Percentiles rank a stretch among this genome's conserved stretches.
These are phyloP conservation scores for Leishmania martiniquensis DNA, from an alignment of 208 protist genomes.

Conservation along the genomic window DNA sequence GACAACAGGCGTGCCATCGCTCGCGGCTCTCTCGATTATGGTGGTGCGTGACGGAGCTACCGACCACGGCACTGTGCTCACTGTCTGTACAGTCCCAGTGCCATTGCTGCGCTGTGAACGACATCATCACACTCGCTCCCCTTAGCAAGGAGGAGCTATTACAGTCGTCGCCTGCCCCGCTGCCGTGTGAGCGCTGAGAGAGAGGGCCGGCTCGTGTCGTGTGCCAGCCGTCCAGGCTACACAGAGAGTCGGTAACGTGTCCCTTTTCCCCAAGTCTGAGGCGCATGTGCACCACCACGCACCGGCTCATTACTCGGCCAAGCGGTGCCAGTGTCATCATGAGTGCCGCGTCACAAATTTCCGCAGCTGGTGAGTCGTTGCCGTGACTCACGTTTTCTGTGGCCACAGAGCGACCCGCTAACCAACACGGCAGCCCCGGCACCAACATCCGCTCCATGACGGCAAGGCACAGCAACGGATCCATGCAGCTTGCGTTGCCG, in stretches of 20 bases:
- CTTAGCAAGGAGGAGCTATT: conserved; percentile 6
- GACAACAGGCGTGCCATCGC: conserved; percentile 4
- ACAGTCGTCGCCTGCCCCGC: neutral
- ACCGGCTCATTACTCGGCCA: conserved; percentile 5
- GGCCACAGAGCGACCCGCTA: neutral
- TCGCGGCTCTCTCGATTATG: neutral
- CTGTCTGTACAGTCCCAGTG: neutral
- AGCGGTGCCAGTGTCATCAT: conserved; percentile 18
- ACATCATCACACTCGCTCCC: conserved; percentile 19
- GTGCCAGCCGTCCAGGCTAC: neutral
- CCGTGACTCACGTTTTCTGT: neutral
- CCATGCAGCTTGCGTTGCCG: conserved; percentile 25
- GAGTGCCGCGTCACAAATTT: conserved; percentile 2
- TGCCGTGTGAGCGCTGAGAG: neutral
- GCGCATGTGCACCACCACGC: conserved; percentile 13
- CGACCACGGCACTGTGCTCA: neutral
- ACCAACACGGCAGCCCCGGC: conserved; percentile 7
- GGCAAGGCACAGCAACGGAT: conserved; percentile 10
- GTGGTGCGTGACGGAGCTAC: neutral
- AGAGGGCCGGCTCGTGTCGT: neutral
- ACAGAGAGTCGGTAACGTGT: neutral
- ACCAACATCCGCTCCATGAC: conserved; percentile 14
- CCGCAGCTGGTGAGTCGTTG: neutral
- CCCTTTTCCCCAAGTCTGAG: neutral
- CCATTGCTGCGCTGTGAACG: conserved; percentile 9